A percentile compares a stretch with the other conserved stretches of the same genome.
Evolutionary conservation across 1,284 basidiomycete species (phyloP).

Genomic region (Sutorius eximius): DNA sequence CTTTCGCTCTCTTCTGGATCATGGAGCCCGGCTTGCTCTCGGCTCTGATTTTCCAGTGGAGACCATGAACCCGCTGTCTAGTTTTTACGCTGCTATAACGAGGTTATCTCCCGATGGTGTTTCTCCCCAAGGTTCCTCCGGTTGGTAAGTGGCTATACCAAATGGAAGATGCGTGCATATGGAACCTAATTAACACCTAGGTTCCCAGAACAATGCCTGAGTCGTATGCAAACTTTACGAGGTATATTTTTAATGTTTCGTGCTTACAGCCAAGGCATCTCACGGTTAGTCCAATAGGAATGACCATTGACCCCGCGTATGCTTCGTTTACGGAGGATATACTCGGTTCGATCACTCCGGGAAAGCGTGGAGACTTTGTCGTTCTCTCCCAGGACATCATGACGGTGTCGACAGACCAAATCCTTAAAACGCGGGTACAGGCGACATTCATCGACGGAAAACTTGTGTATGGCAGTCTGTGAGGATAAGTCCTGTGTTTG

Average conservation of each 20-base stretch:
- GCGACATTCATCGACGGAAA: slow-evolving; percentile 81
- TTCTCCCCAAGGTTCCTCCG: slow-evolving; percentile 80
- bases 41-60: slow-evolving; percentile 94
- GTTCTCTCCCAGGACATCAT: slow-evolving; percentile 83
- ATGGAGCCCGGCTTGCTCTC: slow-evolving; percentile 63
- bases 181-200: slow-evolving; percentile 37
- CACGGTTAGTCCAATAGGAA: slow-evolving; percentile 39
- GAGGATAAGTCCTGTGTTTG: background rate
- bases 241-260: slow-evolving; percentile 44
- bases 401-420: slow-evolving; percentile 55
- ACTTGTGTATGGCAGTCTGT: slow-evolving; percentile 56
- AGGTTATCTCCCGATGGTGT: slow-evolving; percentile 68
- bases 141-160: slow-evolving; percentile 59
- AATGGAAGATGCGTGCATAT: background rate
- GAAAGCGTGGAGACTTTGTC: slow-evolving; percentile 85
- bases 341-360: slow-evolving; percentile 70
- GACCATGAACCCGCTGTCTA: slow-evolving; percentile 68
- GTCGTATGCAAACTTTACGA: slow-evolving; percentile 69
- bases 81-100: slow-evolving; percentile 86
- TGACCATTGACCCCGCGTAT: slow-evolving; percentile 81
- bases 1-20: slow-evolving; percentile 70
- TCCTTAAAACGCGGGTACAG: slow-evolving; percentile 70
- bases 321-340: slow-evolving; percentile 79
- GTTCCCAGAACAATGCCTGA: slow-evolving; percentile 81
- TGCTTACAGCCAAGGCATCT: background rate